phyloP scores from a whole-genome alignment of 805 yeast genomes.

The Candida piceae region DNA sequence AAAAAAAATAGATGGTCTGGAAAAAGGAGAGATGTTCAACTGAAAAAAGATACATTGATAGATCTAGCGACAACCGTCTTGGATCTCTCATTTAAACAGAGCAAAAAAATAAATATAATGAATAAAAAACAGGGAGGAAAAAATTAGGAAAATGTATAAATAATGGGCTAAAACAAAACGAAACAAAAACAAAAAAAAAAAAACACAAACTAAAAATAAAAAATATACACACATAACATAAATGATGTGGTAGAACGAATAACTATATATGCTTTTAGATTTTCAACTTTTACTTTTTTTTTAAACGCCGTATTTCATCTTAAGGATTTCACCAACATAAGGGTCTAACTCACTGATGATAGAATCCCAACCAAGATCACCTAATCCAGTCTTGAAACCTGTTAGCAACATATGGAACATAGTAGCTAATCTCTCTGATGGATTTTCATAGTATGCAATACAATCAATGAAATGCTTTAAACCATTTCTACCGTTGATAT shows the following conservation, averaged over 20 bases:
- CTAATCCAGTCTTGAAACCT: slow-evolving; percentile 45
- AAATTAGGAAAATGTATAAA: too few relatives aligned
- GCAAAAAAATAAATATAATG: too few relatives aligned
- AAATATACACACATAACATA: too few relatives aligned
- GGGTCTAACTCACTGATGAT: slow-evolving; percentile 22
- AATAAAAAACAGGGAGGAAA: too few relatives aligned
- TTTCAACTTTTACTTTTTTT: background rate
- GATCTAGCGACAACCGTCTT: too few relatives aligned
- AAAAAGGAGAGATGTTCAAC: too few relatives aligned
- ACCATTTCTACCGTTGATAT: slow-evolving; percentile 39
- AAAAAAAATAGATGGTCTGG: too few relatives aligned
- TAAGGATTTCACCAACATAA: slow-evolving; percentile 19
- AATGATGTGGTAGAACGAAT: too few relatives aligned
- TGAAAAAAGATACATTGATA: too few relatives aligned
- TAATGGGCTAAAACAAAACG: too few relatives aligned
- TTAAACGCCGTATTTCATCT: slow-evolving; percentile 24
- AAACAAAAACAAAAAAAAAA: too few relatives aligned
- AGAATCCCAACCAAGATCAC: slow-evolving; percentile 30
- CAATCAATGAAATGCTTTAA: slow-evolving; percentile 54
- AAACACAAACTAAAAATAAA: background rate
- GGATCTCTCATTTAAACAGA: too few relatives aligned
- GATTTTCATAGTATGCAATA: slow-evolving; percentile 49
- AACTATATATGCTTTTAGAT: background rate
- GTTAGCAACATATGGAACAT: slow-evolving; percentile 40
- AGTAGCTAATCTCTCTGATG: slow-evolving; percentile 40